Conservation (phyloP, 2,329 filamentous ascomycete species). For the Sclerotinia minor region DNA sequence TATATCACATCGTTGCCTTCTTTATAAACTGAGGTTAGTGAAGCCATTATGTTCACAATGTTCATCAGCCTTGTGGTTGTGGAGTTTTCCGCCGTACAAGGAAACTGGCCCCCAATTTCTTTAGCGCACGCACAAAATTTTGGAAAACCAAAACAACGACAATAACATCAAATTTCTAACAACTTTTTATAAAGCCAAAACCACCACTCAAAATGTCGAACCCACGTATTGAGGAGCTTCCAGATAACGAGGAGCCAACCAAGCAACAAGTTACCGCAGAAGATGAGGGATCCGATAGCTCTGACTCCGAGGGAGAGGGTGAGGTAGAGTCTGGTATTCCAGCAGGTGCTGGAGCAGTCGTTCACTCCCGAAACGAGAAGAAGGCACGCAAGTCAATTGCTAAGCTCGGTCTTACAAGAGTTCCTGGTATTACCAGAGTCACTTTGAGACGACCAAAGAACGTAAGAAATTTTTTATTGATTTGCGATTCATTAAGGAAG, state of each 20-base stretch:
- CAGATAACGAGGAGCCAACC: slow-evolving; percentile 77
- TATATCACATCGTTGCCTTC: slow-evolving; percentile 25
- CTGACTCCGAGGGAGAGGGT: slow-evolving; percentile 76
- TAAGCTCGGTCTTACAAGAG: slow-evolving; percentile 95
- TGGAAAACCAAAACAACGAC: slow-evolving; percentile 28
- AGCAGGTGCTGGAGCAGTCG: slow-evolving; percentile 80
- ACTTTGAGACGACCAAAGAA: slow-evolving; percentile 98
- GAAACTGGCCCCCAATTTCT: slow-evolving; percentile 17
- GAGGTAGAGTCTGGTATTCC: slow-evolving; percentile 69
- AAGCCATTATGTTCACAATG: slow-evolving; percentile 10
- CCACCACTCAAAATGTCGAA: slow-evolving; percentile 77
- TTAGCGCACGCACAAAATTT: slow-evolving; percentile 37
- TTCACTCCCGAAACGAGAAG: slow-evolving; percentile 99
- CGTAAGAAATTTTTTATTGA: slow-evolving; percentile 59
- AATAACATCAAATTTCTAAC: slow-evolving; percentile 33
- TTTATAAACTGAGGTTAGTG: slow-evolving; percentile 31
- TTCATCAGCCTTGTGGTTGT: slow-evolving; percentile 8
- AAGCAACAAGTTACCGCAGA: slow-evolving; percentile 72
- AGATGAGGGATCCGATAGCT: slow-evolving; percentile 67
- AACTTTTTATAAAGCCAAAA: slow-evolving; percentile 39
- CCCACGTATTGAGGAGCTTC: slow-evolving; percentile 95
- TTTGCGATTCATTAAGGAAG: slow-evolving; percentile 11
- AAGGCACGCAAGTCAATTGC: slow-evolving; percentile 99
- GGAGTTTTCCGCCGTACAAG: slow-evolving; percentile 10
- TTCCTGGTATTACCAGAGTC: slow-evolving; percentile 96